Evolutionary conservation across 495 filamentous ascomycete species (phyloP).

Genomic region (Jackrogersella minutella): DNA sequence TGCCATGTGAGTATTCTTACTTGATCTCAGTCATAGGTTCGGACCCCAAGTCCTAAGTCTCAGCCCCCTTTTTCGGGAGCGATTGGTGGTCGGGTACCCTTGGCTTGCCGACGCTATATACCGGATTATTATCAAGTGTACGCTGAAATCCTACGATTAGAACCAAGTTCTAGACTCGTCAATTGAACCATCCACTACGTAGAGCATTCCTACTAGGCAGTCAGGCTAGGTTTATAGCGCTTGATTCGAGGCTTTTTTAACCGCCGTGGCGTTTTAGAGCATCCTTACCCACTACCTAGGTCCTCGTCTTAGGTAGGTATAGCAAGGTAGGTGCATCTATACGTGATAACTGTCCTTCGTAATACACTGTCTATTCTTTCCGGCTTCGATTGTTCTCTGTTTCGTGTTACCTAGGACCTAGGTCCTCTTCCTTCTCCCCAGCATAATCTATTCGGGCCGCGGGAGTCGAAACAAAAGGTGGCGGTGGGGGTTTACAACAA

Average conservation of each 20-base stretch:
- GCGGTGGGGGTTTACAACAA: slow-evolving; percentile 10
- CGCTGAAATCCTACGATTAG: background rate
- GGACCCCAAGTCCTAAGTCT: background rate
- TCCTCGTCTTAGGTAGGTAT: too few species aligned
- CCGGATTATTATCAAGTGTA: background rate
- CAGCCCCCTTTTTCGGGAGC: slow-evolving; percentile 6
- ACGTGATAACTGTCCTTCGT: background rate
- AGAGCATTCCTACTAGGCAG: too few species aligned
- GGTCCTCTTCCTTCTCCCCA: background rate
- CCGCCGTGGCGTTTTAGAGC: slow-evolving; percentile 1
- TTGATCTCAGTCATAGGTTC: too few species aligned
- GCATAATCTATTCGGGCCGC: background rate
- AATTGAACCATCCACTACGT: too few species aligned
- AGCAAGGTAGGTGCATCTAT: too few species aligned
- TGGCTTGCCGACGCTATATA: slow-evolving; percentile 2
- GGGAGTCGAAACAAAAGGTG: background rate
- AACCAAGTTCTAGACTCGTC: too few species aligned
- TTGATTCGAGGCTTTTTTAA: background rate
- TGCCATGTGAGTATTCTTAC: slow-evolving; percentile 25
- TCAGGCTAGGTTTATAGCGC: too few species aligned
- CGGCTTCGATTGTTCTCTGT: background rate
- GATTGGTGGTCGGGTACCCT: slow-evolving; percentile 3
- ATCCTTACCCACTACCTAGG: background rate
- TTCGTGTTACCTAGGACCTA: too few species aligned
- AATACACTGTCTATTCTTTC: background rate